Evolutionary conservation across 2,329 filamentous ascomycete genomes (phyloP).

Genomic region (Dendrostoma leiphaemia): DNA sequence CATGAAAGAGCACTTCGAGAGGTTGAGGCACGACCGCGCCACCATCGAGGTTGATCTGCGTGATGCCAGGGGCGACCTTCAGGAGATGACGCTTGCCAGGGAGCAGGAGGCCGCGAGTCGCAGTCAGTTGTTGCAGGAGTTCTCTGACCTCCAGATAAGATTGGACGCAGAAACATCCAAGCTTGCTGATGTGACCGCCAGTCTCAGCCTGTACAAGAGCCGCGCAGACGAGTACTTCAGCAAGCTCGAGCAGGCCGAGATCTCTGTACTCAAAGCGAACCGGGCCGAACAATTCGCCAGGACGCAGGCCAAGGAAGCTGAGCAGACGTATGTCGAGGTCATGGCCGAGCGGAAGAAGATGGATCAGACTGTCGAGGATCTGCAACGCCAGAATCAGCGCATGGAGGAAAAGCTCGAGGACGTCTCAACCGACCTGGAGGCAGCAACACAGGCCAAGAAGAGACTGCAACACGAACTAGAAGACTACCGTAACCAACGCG

Average conservation of each 20-base stretch:
- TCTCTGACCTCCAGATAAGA: slow-evolving; percentile 88
- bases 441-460: slow-evolving; percentile 84
- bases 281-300: slow-evolving; percentile 94
- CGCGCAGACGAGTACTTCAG: slow-evolving; percentile 95
- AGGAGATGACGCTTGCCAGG: slow-evolving; percentile 73
- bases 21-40: slow-evolving; percentile 77
- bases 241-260: slow-evolving; percentile 95
- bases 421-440: slow-evolving; percentile 82
- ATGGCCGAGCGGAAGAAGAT: slow-evolving; percentile 92
- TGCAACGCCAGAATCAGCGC: slow-evolving; percentile 85
- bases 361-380: slow-evolving; percentile 81
- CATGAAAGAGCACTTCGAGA: slow-evolving; percentile 83
- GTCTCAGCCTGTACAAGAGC: slow-evolving; percentile 84
- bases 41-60: slow-evolving; percentile 82
- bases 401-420: slow-evolving; percentile 92
- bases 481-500: slow-evolving; percentile 91
- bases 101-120: slow-evolving; percentile 89
- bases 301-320: slow-evolving; percentile 82
- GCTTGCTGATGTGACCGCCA: slow-evolving; percentile 78
- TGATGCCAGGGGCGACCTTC: slow-evolving; percentile 77
- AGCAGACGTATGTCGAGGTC: slow-evolving; percentile 84
- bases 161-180: slow-evolving; percentile 87
- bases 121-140: slow-evolving; percentile 85
- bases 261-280: slow-evolving; percentile 87
- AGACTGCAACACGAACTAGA: slow-evolving; percentile 95